These are phyloP conservation scores for Aspergillus costaricaensis DNA, from an alignment of 2,329 filamentous ascomycete species.

Conservation along the genomic window DNA sequence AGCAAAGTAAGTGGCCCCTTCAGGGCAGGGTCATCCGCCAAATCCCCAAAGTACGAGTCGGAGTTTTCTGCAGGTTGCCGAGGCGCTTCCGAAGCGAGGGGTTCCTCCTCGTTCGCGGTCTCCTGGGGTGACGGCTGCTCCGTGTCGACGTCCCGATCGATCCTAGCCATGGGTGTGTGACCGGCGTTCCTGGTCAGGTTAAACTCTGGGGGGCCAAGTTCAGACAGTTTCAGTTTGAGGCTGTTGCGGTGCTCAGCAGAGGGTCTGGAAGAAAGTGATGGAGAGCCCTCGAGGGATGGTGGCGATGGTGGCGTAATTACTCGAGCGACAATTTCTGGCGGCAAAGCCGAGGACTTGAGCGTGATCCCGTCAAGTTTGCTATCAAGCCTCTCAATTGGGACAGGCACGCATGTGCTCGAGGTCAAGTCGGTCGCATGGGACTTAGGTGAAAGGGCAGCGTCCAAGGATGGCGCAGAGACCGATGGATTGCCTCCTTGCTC, in stretches of 20 bases:
- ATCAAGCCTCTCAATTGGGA: conserved; percentile 51
- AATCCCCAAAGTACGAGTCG: conserved; percentile 45
- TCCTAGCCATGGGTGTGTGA: conserved; percentile 48
- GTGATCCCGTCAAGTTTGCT: conserved; percentile 50
- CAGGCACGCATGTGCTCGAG: conserved; percentile 37
- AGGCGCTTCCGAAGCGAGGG: conserved; percentile 36
- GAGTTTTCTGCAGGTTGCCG: conserved; percentile 41
- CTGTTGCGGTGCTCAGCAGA: conserved; percentile 32
- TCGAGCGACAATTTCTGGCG: conserved; percentile 45
- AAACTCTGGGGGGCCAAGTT: conserved; percentile 41
- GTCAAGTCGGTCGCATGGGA: conserved; percentile 36
- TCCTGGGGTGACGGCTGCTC: conserved; percentile 29
- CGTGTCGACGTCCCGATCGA: conserved; percentile 38
- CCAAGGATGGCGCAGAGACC: conserved; percentile 34
- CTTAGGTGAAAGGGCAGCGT: conserved; percentile 43
- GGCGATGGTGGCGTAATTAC: conserved; percentile 46
- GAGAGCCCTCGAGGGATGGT: conserved; percentile 29
- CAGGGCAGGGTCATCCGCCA: conserved; percentile 47
- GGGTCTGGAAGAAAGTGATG: conserved; percentile 26
- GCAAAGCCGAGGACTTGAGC: conserved; percentile 48
- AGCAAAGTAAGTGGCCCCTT: conserved; percentile 47
- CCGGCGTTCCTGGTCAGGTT: conserved; percentile 46
- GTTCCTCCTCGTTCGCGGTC: conserved; percentile 28
- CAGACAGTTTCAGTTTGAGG: conserved; percentile 39
- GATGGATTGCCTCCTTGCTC: conserved; percentile 32